Evolutionary conservation across 1,284 basidiomycete genomes (phyloP).

Genomic region (Rugosomyces carneus): DNA sequence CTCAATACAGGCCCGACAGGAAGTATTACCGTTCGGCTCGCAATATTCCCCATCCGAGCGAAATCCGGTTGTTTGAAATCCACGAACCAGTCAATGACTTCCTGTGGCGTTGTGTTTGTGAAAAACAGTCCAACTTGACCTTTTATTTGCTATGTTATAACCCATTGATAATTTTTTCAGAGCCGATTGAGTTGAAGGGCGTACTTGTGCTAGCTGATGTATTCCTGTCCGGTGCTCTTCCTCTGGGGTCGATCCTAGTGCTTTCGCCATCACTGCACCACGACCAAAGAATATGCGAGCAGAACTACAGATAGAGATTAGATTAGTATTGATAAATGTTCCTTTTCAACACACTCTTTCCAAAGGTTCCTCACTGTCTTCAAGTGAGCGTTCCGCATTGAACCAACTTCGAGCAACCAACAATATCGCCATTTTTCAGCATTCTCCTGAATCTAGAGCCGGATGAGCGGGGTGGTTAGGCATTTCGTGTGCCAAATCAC

Average conservation of each 20-base stretch:
- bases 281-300: conserved; percentile 92
- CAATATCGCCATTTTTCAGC: conserved; percentile 88
- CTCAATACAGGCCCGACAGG: conserved; percentile 73
- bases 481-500: conserved; percentile 38
- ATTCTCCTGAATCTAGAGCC: conserved; percentile 62
- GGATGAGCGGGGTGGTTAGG: conserved; percentile 2
- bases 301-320: conserved; percentile 41
- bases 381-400: conserved; percentile 92
- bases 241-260: conserved; percentile 84
- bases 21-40: conserved; percentile 70
- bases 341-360: conserved; percentile 68
- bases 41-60: conserved; percentile 82
- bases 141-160: conserved; percentile 66
- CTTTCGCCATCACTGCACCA: conserved; percentile 93
- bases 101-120: conserved; percentile 82
- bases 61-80: conserved; percentile 89
- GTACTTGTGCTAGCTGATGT: conserved; percentile 73
- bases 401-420: conserved; percentile 92
- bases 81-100: conserved; percentile 93
- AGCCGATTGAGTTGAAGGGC: conserved; percentile 22
- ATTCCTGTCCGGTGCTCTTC: conserved; percentile 84
- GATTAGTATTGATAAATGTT: conserved; percentile 9
- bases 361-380: conserved; percentile 92
- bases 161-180: conserved; percentile 7
- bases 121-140: conserved; percentile 93